Evolutionary conservation across 2,329 filamentous ascomycete species (phyloP).

Genomic region (Aspergillus caelatus): DNA sequence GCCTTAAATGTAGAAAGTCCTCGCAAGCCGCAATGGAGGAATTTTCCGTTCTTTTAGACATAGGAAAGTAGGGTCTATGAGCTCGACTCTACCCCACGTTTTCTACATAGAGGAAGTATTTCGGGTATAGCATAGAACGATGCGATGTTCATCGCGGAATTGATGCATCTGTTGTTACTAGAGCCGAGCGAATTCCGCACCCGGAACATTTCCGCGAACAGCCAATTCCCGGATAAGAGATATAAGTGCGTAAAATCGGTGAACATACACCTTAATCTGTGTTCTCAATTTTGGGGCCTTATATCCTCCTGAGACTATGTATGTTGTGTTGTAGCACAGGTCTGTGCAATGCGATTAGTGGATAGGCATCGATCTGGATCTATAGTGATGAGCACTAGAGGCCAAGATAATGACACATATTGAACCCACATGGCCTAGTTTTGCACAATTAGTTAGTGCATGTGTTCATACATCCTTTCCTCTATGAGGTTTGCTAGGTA

Average conservation of each 20-base stretch:
- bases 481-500: background rate
- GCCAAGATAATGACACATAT: no score
- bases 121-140: conserved; percentile 1
- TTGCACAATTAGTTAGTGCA: no score
- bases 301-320: background rate
- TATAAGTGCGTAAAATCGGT: background rate
- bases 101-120: conserved; percentile 9
- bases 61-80: background rate
- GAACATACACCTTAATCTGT: background rate
- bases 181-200: conserved; percentile 27
- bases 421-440: background rate
- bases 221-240: background rate
- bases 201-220: conserved; percentile 26
- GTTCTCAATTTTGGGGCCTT: background rate
- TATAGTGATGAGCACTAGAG: background rate
- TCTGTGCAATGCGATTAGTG: no score
- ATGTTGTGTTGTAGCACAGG: no score
- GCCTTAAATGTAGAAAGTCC: conserved; percentile 3
- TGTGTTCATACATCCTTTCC: background rate
- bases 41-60: conserved; percentile 23
- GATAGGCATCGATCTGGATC: background rate
- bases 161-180: background rate
- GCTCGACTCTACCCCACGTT: conserved; percentile 15
- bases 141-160: conserved; percentile 11
- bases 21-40: conserved; percentile 17